phyloP scores from a whole-genome alignment of 192 early-diverging fungal species.

The Coemansia sp. region DNA sequence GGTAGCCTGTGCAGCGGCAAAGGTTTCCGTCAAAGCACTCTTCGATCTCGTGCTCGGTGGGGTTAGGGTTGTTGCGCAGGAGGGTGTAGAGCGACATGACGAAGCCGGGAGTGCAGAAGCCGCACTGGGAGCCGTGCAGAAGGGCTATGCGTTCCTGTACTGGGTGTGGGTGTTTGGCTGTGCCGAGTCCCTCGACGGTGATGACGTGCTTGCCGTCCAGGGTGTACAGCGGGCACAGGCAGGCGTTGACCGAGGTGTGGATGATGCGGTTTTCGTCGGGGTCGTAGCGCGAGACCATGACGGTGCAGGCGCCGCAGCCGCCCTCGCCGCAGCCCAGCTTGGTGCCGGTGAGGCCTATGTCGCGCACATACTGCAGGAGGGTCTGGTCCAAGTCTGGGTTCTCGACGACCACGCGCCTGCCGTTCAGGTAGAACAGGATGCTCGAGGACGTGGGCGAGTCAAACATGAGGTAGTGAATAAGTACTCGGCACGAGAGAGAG shows the following conservation, averaged over 20 bases:
- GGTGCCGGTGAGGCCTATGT: slow-evolving; percentile 63
- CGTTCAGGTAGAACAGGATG: slow-evolving; percentile 62
- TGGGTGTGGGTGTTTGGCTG: slow-evolving; percentile 63
- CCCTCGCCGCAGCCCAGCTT: slow-evolving; percentile 83
- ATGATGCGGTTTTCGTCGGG: slow-evolving; percentile 31
- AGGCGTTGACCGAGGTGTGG: slow-evolving; percentile 60
- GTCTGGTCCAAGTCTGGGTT: slow-evolving; percentile 63
- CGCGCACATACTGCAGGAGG: slow-evolving; percentile 64
- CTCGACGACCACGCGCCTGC: slow-evolving; percentile 50
- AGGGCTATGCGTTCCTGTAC: slow-evolving; percentile 72
- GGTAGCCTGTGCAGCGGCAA: slow-evolving; percentile 89
- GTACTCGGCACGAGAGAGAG: too few species aligned
- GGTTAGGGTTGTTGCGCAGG: slow-evolving; percentile 65
- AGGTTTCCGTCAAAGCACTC: slow-evolving; percentile 85
- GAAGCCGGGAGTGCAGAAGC: slow-evolving; percentile 89
- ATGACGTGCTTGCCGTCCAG: slow-evolving; percentile 79
- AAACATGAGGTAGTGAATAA: too few species aligned
- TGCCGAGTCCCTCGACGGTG: slow-evolving; percentile 78
- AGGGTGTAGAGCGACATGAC: slow-evolving; percentile 83
- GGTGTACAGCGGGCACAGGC: slow-evolving; percentile 66
- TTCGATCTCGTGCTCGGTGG: slow-evolving; percentile 71
- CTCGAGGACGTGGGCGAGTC: too few species aligned
- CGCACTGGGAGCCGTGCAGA: slow-evolving; percentile 82
- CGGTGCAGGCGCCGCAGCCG: slow-evolving; percentile 78
- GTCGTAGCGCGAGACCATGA: slow-evolving; percentile 65